A percentile compares a stretch with the other conserved stretches of the same genome.
Conservation (phyloP, 257 asterid species). For the Solanum pennellii region DNA sequence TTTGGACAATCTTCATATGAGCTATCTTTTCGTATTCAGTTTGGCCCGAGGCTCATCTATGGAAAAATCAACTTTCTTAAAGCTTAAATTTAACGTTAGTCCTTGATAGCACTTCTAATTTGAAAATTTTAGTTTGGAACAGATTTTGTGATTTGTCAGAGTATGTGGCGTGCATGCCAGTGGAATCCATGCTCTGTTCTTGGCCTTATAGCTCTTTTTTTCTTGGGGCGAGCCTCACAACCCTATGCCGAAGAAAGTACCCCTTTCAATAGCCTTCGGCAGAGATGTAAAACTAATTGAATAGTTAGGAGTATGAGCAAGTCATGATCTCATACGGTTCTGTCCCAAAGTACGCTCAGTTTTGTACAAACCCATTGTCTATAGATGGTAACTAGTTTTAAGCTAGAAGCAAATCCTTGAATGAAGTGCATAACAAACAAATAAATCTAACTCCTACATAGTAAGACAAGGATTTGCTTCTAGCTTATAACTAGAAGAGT, state of each 20-base stretch:
- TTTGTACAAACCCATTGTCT: background rate
- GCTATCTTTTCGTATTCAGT: background rate
- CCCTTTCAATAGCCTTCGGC: background rate
- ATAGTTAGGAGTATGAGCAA: background rate
- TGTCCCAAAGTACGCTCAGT: background rate
- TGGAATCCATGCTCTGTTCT: background rate
- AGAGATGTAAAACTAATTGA: background rate
- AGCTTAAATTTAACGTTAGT: background rate
- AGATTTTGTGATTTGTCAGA: background rate
- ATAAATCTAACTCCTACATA: background rate
- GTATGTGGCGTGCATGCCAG: background rate
- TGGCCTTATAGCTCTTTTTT: background rate
- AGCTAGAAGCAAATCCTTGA: background rate
- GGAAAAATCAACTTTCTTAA: background rate
- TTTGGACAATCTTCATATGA: background rate
- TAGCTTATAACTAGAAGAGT: background rate
- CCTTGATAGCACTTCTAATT: background rate
- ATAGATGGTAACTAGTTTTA: background rate
- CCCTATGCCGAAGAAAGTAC: background rate
- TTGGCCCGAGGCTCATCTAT: background rate
- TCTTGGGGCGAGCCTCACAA: background rate
- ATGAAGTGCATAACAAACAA: background rate
- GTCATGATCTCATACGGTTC: background rate
- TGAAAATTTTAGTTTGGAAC: background rate
- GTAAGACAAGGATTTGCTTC: background rate